Base-by-base conservation (phyloP, 331 rosid species). In the Spiraea crenata region DNA sequence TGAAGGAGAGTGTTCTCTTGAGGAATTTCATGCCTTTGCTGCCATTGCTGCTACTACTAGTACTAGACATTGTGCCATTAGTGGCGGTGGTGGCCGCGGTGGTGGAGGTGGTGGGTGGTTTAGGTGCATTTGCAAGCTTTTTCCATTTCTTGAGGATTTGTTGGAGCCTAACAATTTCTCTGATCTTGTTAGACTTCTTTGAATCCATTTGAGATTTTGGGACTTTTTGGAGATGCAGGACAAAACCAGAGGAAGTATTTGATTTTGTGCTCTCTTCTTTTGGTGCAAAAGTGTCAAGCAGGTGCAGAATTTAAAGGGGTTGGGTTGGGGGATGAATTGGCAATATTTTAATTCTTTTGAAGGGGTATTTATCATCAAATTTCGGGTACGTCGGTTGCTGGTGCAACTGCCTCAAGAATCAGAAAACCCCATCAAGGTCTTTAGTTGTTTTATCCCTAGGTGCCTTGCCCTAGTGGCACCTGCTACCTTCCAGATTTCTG, bases 61-160 rank as follows among this genome's bases (percentile, higher is more conserved):
- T 3, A 12, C 37, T 57, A 5, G 70, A 8, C 57, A 72, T 13
- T 5, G 41, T 13, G 5, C 48, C 10, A 38, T n/a, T 37, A 14
- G 4, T 16, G 2, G 5, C n/a, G 49, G n/a, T 60, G 3, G 8
- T 55, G 3, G 66, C 7, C 17, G 51, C 31, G 9, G 51, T 6
- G 17, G 69, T 69, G 60, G 62, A 71, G 31, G 46, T 20, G 46
- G 13, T n/a, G 54, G 17, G 71, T 71, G 46, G 72, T 73, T 86
- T 91, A 34, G 99, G 77, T 38, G 97, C 78, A 82, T 76, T 89
- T 25, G 98, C 98, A 13, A 76, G 74, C 80, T 88, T 91, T 75
- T 95, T 88, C 99, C 99, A 95, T 70, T 87, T 95, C 92, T 95
- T 95, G 6, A 95, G 88, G 85, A 95, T 85, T 73, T 91, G 98